Conservation (phyloP, 495 filamentous ascomycete genomes). For the Xylaria venustula region DNA sequence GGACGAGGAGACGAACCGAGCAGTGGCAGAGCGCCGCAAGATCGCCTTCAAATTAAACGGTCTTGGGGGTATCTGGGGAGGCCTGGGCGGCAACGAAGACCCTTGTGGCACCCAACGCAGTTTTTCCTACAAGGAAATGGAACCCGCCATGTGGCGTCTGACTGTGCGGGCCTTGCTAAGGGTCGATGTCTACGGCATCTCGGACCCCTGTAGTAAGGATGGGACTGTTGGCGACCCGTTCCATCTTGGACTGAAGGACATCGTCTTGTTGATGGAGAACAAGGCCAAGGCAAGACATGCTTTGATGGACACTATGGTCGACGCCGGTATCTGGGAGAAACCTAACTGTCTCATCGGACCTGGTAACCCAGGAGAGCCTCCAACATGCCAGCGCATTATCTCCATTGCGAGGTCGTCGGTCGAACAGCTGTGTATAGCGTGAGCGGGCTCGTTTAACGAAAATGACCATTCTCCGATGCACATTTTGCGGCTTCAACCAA, state of each 20-base stretch:
- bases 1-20: slow-evolving; percentile 40
- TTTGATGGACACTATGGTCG: slow-evolving; percentile 35
- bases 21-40: slow-evolving; percentile 36
- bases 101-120: slow-evolving; percentile 20
- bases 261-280: slow-evolving; percentile 50
- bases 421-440: slow-evolving; percentile 49
- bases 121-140: slow-evolving; percentile 36
- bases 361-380: slow-evolving; percentile 21
- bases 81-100: slow-evolving; percentile 9
- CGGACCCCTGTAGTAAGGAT: slow-evolving; percentile 15
- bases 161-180: slow-evolving; percentile 50
- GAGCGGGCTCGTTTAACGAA: no score
- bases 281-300: slow-evolving; percentile 40
- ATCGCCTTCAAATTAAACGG: slow-evolving; percentile 41
- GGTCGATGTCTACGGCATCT: slow-evolving; percentile 53
- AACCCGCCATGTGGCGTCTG: slow-evolving; percentile 49
- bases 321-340: slow-evolving; percentile 21
- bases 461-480: no score
- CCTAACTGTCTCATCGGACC: slow-evolving; percentile 15
- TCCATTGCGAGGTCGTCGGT: slow-evolving; percentile 49
- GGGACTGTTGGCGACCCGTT: neutral
- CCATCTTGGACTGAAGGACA: slow-evolving; percentile 48
- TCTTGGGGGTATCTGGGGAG: slow-evolving; percentile 48
- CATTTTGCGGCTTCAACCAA: neutral
- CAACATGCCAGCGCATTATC: slow-evolving; percentile 47